Evolutionary conservation across 164 flowering plant genomes (phyloP), one percentile per base, ranked within the genome.

Genomic region (Saururus chinensis): DNA sequence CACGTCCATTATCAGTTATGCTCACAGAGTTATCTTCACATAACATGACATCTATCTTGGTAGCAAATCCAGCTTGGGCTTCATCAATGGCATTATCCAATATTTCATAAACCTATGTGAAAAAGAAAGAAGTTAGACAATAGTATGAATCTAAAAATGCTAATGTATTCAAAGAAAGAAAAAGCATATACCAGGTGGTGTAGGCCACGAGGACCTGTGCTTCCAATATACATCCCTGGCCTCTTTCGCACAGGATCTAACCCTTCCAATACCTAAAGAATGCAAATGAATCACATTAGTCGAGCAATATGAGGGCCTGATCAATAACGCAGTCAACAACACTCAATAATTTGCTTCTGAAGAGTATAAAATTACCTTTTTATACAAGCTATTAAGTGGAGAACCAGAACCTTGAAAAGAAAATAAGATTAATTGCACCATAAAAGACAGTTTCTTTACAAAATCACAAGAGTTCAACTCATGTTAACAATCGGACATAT

Each of bases 201-300:
- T 77, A 95, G 71, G 42, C 99, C 99, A 67, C 99, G 97, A 70
- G 83, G 78, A 49, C 97, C 97, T 4, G 99, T 95, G 73, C 92
- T 87, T 65, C 99, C 97, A 64, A 95, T 95, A 66, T 91, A 95
- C 97, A 95, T 95, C 66, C 96, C 99, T 21, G 99, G 99, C 62
- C 97, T 81, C 74, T 86, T 91, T 49, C 99, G 79, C 20, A 95
- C 99, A 67, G 96, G 89, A 48, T 95, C 99, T 65, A 95, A 78
- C 53, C 99, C 97, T 84, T 95, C 89, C 74, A 91, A 66, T 22
- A 95, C 97, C 97, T 95, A 73, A 63, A 65, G 22, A 73, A 12
- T 64, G 13, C 52, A 66, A 7, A 40, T 45, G 21, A 12, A 57
- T 55, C 20, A 63, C 21, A 19, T n/a, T 53, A 70, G 13, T 19